Base-by-base conservation (phyloP, 805 yeast genomes). In the Yarrowia divulgata region DNA sequence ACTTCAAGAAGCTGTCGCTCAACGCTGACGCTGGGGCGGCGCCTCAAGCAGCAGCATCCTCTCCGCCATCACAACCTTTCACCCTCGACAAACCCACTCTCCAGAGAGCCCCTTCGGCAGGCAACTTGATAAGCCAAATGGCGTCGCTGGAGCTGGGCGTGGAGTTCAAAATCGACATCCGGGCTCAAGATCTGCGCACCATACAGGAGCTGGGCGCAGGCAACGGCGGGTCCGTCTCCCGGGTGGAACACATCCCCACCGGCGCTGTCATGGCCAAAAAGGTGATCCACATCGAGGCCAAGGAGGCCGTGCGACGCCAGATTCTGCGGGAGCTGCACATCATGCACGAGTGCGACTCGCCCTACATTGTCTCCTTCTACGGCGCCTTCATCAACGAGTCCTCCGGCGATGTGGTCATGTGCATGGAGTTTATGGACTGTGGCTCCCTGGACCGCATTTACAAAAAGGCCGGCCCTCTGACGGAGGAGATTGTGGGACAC, bases 381-480 rank as follows among this genome's bases (percentile, higher is more conserved):
- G 98, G 98, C 8, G 97, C 97, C 0, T 90, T 89, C 75, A 84
- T 92, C 66, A 85, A 85, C 69, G 87, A 87, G 71, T 70, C 75
- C 40, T 48, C 68, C 5, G 85, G 84, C 74, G 90, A 91, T 71
- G 93, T 95, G 18, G 89, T 92, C 14, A 90, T 95, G 71, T 90
- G 97, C 77, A 95, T 95, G 98, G 99, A 95, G 78, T 95, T 86
- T 77, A 95, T 97, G 93, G 97, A 93, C 39, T 98, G 98, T 1
- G 85, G 87, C 57, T 91, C 97, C 3, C 79, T 95, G 70, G 98
- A 95, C 75, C 91, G 97, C 1, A 87, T 94, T 16, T 93, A 94
- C 80, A 88, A 89, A 73, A 85, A 87, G 70, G 90, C 93, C 50
- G 97, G 96, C 52, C 82, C 98, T 70, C 90, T 95, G 48, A 93